Evolutionary conservation across 1,284 basidiomycete genomes (phyloP), one percentile per base, ranked within the genome.

Genomic region (Leccinum ponderosum): DNA sequence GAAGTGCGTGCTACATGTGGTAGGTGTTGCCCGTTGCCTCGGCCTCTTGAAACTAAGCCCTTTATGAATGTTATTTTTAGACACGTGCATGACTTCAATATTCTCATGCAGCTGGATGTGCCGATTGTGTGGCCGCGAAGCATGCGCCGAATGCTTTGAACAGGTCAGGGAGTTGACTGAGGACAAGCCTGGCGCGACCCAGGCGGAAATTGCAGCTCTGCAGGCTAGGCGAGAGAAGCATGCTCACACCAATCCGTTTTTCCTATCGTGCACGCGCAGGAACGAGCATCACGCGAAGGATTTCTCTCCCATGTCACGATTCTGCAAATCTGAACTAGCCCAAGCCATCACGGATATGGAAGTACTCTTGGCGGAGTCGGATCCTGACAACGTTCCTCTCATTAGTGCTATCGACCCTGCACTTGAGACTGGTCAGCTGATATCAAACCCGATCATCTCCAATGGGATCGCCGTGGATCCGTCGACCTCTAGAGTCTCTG

Each of bases 81-180:
- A 98, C 75, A 94, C 91, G 3, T 98, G 96, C 74, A 90, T 92
- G 78, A 95, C 94, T 3, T 94, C 93, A 14, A 87, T 98, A 62
- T 97, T 97, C 74, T 90, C 90, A 6, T 89, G 88, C 60, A 92
- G 87, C 60, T 97, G 90, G 86, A 91, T 95, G 82, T 98, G 95
- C 74, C 82, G 86, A 8, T 73, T 84, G 15, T 98, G 95, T 73
- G 95, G 94, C 1, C 87, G 93, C 12, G 96, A 97, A 75, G 88
- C 91, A 15, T 98, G 95, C 71, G 81, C 87, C 1, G 89, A 92
- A 58, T 98, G 96, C 73, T 93, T 87, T 69, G 78, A 83, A 27
- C 87, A 86, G 65, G 85, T 97, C 60, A 78, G 78, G 63, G 85
- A 88, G 17, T 76, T 90, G 29, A 87, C 87, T 3, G 77, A 81